Conservation (phyloP, 1,139 yeast species). For the Pichia sp. region DNA sequence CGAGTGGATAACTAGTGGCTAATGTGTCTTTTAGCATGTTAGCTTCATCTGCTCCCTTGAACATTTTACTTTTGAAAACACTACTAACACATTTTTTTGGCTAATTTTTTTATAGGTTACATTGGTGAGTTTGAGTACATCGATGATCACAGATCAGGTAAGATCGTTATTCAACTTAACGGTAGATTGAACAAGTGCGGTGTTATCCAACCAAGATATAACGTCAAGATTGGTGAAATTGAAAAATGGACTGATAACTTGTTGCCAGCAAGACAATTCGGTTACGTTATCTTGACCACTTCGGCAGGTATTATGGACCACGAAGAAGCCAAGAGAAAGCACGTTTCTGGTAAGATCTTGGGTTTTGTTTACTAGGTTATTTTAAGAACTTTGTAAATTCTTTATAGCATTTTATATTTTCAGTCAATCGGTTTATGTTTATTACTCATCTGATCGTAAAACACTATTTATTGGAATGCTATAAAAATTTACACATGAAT, state of each 20-base stretch:
- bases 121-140: conserved; percentile 98
- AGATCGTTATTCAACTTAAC: conserved; percentile 92
- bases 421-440: background rate
- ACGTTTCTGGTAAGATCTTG: conserved; percentile 95
- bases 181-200: conserved; percentile 99
- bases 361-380: conserved; percentile 55
- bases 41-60: conserved; percentile 56
- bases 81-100: background rate
- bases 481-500: background rate
- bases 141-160: conserved; percentile 99
- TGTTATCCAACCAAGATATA: conserved; percentile 97
- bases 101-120: conserved; percentile 65
- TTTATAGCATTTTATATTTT: background rate
- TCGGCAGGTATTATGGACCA: conserved; percentile 99
- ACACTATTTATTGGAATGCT: background rate
- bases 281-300: conserved; percentile 94
- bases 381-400: background rate
- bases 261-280: conserved; percentile 98
- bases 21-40: conserved; percentile 36
- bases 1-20: background rate
- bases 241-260: conserved; percentile 98
- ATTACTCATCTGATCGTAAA: background rate
- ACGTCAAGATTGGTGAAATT: conserved; percentile 86
- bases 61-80: background rate
- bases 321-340: conserved; percentile 99